Base-by-base conservation (phyloP, 2,329 filamentous ascomycete genomes). In the Monilinia polystroma region DNA sequence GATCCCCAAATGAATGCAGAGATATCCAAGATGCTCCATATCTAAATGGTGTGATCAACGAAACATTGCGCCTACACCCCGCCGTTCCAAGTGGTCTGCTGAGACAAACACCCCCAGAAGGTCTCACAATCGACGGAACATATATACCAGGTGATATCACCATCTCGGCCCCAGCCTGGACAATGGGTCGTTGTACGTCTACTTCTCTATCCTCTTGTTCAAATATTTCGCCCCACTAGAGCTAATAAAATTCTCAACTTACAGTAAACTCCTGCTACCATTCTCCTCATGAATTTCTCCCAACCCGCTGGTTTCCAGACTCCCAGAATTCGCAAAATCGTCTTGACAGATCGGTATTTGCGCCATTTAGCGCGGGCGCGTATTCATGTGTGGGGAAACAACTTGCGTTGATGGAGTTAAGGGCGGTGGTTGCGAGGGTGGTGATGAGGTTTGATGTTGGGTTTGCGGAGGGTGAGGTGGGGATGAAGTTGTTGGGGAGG, bases 61-160 rank as follows among this genome's bases (percentile, higher is more conserved):
- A 73, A 63, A 54, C 56, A 7, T 43, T 73, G 8, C 64, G 71
- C 14, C 62, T 73, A 4, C 68, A 66, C 23, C 68, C 69, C 4
- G 66, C 70, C 0, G 63, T 69, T 2, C 41, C 62, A 20, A 69
- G 68, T 54, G 57, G 56, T 2, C 43, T 77, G 6, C 75, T 76
- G 54, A 71, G 80, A 2, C 69, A 77, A 47, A 79, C 78, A 2
- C 77, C 79, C 2, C 20, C 75, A 0, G 72, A 77, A 29, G 80
- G 80, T 2, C 18, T 72, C 6, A 54, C 11, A 7, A 67, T 72
- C 43, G 67, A 63, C 18, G 63, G 52, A 6, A 63, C 62, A 0
- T 59, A 63, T 14, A 68, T 72, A 26, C 71, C 70, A 1, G 56
- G 47, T 10, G 49, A 64, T 41, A 69, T 68, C 0, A 63, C 69